phyloP scores from a whole-genome alignment of 2,329 filamentous ascomycete genomes.

The Penicillium sp. region DNA sequence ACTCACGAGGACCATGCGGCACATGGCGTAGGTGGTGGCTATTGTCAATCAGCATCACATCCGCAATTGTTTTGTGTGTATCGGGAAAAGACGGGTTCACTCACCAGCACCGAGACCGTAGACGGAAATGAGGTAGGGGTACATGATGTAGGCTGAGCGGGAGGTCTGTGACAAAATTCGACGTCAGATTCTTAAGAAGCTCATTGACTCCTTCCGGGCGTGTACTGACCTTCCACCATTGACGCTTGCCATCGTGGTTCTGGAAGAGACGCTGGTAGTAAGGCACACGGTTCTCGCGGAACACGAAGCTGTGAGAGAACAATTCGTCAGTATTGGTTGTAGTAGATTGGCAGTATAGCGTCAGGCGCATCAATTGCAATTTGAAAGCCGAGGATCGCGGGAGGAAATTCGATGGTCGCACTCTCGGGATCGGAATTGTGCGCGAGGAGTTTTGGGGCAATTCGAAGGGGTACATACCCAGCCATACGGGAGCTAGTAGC shows the following conservation, averaged over 20 bases:
- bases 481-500: constrained; percentile 41
- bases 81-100: constrained; percentile 19
- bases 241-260: constrained; percentile 61
- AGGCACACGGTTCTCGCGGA: constrained; percentile 65
- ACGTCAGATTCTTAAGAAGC: constrained; percentile 16
- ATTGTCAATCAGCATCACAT: constrained; percentile 9
- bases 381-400: constrained; percentile 11
- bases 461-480: constrained; percentile 36
- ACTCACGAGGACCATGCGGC: constrained; percentile 45
- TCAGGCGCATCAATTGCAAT: constrained; percentile 10
- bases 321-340: constrained; percentile 19
- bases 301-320: constrained; percentile 46
- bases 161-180: constrained; percentile 43
- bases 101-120: constrained; percentile 50
- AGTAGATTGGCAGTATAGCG: background rate
- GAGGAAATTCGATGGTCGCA: constrained; percentile 20
- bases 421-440: constrained; percentile 13
- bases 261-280: constrained; percentile 66
- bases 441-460: constrained; percentile 2
- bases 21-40: constrained; percentile 43
- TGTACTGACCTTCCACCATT: constrained; percentile 64
- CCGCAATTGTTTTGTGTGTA: constrained; percentile 1
- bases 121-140: constrained; percentile 56
- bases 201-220: constrained; percentile 2
- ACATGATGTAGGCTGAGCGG: constrained; percentile 56